Evolutionary conservation across 257 asterid species (phyloP).

Genomic region (Nicotiana tabacum): DNA sequence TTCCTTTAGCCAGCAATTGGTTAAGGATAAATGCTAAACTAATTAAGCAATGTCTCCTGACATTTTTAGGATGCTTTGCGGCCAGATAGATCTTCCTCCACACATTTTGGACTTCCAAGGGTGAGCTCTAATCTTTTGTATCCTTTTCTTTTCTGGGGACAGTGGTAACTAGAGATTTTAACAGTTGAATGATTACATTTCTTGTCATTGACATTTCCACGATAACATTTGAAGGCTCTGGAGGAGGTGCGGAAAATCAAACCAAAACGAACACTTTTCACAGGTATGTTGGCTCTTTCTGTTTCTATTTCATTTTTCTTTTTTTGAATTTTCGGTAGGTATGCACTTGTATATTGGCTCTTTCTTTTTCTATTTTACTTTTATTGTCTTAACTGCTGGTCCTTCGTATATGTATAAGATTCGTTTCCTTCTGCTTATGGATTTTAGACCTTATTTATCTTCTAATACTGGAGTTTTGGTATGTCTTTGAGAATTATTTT

Average conservation of each 20-base stretch:
- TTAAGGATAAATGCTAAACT: not conserved
- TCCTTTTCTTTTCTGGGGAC: not conserved
- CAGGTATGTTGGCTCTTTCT: constrained; percentile 40
- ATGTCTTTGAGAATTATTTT: not conserved
- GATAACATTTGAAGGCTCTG: constrained; percentile 55
- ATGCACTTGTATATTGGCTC: not conserved
- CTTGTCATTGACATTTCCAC: not conserved
- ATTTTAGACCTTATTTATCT: not conserved
- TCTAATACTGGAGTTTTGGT: not conserved
- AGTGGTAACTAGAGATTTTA: not conserved
- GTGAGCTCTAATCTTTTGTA: constrained; percentile 30
- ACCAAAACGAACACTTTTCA: constrained; percentile 87
- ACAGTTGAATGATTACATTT: not conserved
- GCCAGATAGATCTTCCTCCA: constrained; percentile 92
- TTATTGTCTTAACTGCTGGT: not conserved
- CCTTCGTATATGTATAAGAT: not conserved
- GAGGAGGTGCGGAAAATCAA: constrained; percentile 86
- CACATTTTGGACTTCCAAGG: constrained; percentile 93
- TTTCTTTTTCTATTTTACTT: not conserved
- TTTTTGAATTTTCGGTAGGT: not conserved
- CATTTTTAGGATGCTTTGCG: constrained; percentile 73
- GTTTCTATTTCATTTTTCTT: not conserved
- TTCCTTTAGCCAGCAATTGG: not conserved
- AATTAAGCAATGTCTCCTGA: not conserved
- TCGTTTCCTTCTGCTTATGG: not conserved